Evolutionary conservation across 2,329 filamentous ascomycete species (phyloP), one percentile per base, ranked within the genome.

Genomic region (Penicillium thymicola): DNA sequence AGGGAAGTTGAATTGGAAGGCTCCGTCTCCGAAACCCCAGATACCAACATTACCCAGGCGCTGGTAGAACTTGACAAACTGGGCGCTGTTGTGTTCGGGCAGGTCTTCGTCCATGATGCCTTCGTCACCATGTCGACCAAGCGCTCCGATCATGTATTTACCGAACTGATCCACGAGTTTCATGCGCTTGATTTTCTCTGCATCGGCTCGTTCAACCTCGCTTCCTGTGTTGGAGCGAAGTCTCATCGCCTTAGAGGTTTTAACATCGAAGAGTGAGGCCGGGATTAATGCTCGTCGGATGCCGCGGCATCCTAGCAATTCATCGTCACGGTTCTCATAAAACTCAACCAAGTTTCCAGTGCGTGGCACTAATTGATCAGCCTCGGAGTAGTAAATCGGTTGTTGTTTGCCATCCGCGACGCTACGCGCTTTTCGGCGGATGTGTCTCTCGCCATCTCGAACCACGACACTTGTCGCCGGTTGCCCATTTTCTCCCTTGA

Each of bases 1-100:
- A 2, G 79, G 79, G 61, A 81, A 81, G 60, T 81, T 81, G 68
- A 81, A 80, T 67, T 80, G 79, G 57, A 81, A 75, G 51, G 77
- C 74, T 5, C 78, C 78, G 57, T 80, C 76, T 25, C 75, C 77
- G 59, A 80, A 81, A 3, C 77, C 78, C 79, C 79, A 81, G 40
- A 80, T 74, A n/a, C 78, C 78, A n/a, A 81, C 78, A 59, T 81
- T 81, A 7, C 79, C 79, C 18, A 81, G 65, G 13, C 79, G 71
- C 61, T 81, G 78, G 64, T 80, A 81, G 64, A 80, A 81, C 50
- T 78, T 79, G 62, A 81, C 72, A 57, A 77, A 79, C 27, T 75
- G 74, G 6, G 66, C 67, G 14, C 69, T 69, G n/a, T 59, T 67
- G 44, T 67, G 49, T 43, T 60, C 48, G 7, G 60, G 63, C 30